These are phyloP conservation scores for Hypoxylon sp. DNA, from an alignment of 2,329 filamentous ascomycete species.

Conservation along the genomic window DNA sequence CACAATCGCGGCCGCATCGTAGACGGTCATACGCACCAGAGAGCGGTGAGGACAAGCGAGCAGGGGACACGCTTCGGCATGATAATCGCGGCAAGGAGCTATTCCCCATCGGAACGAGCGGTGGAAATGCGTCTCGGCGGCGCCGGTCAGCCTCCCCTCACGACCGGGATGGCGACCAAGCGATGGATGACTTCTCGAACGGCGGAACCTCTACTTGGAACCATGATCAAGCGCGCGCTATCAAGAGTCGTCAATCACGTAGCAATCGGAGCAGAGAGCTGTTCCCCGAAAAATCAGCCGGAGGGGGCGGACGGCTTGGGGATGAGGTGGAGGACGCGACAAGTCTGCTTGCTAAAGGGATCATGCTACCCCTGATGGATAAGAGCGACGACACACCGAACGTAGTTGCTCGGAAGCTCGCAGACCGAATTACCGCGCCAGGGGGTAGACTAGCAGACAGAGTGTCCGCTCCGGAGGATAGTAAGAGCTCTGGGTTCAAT, in stretches of 20 bases:
- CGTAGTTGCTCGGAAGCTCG: conserved; percentile 35
- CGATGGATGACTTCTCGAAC: conserved; percentile 48
- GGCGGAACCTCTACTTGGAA: conserved; percentile 49
- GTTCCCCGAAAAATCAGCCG: conserved; percentile 58
- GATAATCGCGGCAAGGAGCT: conserved; percentile 68
- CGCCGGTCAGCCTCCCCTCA: conserved; percentile 64
- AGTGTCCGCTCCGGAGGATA: conserved; percentile 45
- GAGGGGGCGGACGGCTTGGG: conserved; percentile 57
- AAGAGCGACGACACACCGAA: conserved; percentile 47
- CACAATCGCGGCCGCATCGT: conserved; percentile 32
- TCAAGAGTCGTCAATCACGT: conserved; percentile 53
- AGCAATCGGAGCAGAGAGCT: conserved; percentile 63
- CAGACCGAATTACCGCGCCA: conserved; percentile 44
- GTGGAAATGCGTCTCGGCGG: conserved; percentile 46
- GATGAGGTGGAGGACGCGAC: conserved; percentile 64
- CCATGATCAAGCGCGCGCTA: conserved; percentile 54
- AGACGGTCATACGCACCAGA: conserved; percentile 51
- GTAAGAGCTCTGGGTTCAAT: conserved; percentile 55
- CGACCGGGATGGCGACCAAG: conserved; percentile 53
- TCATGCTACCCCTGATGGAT: conserved; percentile 59
- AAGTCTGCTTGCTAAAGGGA: conserved; percentile 58
- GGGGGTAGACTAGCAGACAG: conserved; percentile 48
- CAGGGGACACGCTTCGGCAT: conserved; percentile 43
- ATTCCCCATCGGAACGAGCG: conserved; percentile 58
- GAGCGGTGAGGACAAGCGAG: conserved; percentile 34